Base-by-base conservation (phyloP, 2,329 filamentous ascomycete genomes). In the Aspergillus hortae region DNA sequence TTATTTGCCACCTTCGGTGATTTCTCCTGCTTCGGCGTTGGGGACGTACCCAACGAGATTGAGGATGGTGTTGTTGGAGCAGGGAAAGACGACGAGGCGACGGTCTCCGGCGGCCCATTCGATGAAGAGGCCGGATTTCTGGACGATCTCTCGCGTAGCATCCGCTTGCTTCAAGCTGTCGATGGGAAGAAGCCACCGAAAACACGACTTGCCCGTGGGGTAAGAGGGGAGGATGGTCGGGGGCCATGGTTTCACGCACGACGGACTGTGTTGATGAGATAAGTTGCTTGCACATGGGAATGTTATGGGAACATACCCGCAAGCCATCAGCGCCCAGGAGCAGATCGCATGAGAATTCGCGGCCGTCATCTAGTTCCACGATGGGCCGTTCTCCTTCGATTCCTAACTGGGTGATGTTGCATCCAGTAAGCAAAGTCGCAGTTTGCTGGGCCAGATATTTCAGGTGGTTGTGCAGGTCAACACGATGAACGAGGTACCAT, bases 41-140 rank as follows among this genome's bases (percentile, higher is more conserved):
- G 6, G 80, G 72, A 59, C 78, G 73, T 46, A 82, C 68, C 49
- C 74, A 72, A 4, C 78, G 69, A 65, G 73, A 52, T 79, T 80
- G 48, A 78, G 60, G 19, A 77, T 48, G 6, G 67, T 68, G 52
- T 76, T 75, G 50, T 76, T 65, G 0, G 67, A 67, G 15, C 75
- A 78, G 0, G 74, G 78, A 56, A 77, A 78, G 19, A 73, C 70
- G 2, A 80, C 71, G 0, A 79, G 61, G 6, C 75, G 64, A 4
- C 74, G 66, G 47, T 79, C 74, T 1, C 61, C 51, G 1, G 60
- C 72, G 21, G 72, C 68, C 56, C 71, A 74, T 60, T 79, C 75
- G 4, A 69, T 59, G 15, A 80, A 63, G 6, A 74, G 47, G 0
- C 76, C 75, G 2, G 53, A 52, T 4, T 56, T 44, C 4, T 51